phyloP scores from a whole-genome alignment of 2,329 filamentous ascomycete species.

The Neonectria neomacrospora region DNA sequence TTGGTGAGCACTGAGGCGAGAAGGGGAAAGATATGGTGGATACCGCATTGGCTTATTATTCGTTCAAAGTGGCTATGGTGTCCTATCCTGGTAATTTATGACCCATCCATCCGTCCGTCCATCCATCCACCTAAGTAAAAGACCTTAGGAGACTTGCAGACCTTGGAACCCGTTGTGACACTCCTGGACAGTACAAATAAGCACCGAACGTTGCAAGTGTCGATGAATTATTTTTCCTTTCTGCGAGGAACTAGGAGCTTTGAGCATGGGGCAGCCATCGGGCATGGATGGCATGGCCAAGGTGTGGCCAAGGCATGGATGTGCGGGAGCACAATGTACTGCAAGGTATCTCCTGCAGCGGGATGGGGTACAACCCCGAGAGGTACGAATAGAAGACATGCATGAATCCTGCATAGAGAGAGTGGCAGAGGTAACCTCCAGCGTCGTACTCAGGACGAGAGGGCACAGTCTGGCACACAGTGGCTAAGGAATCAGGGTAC shows the following conservation, averaged over 20 bases:
- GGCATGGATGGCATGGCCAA: conserved; percentile 13
- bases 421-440: background rate
- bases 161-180: conserved; percentile 1
- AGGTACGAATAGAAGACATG: background rate
- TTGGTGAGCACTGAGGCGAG: conserved; percentile 25
- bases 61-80: conserved; percentile 22
- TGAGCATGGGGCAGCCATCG: conserved; percentile 15
- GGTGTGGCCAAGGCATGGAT: conserved; percentile 12
- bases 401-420: background rate
- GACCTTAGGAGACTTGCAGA: background rate
- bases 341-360: background rate
- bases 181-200: conserved; percentile 4
- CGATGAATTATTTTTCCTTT: conserved; percentile 13
- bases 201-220: conserved; percentile 1
- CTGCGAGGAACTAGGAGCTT: conserved; percentile 7
- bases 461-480: conserved; percentile 21
- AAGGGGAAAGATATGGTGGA: conserved; percentile 29
- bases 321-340: conserved; percentile 6
- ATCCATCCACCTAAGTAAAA: conserved; percentile 7
- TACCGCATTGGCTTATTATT: background rate
- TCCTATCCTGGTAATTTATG: conserved; percentile 22
- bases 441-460: background rate
- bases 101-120: conserved; percentile 24
- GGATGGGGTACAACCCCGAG: conserved; percentile 10
- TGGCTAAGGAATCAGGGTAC: background rate